Conservation (phyloP, 306 rosid genomes). For the Ormosia semicastrata region DNA sequence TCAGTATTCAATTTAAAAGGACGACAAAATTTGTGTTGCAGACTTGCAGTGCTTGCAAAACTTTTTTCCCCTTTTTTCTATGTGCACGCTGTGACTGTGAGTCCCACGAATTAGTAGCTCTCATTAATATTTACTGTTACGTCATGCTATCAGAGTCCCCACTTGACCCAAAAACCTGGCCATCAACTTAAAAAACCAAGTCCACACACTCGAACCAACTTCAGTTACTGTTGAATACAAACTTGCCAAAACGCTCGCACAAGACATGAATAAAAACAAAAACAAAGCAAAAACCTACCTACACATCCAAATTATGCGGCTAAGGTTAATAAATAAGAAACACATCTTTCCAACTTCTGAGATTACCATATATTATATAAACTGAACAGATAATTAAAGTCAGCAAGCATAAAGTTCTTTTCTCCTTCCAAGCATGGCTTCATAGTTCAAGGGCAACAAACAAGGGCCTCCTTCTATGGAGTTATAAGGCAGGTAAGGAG, state of each 20-base stretch:
- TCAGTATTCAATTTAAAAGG: background rate
- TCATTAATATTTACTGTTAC: background rate
- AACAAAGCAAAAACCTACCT: slow-evolving; percentile 15
- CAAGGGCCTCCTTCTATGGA: background rate
- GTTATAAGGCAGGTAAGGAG: slow-evolving; percentile 42
- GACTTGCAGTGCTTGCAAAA: background rate
- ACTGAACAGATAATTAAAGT: slow-evolving; percentile 17
- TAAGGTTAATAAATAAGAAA: background rate
- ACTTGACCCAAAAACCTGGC: background rate
- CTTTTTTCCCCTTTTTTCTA: background rate
- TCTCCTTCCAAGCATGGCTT: background rate
- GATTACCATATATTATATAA: slow-evolving; percentile 23
- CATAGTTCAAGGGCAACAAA: background rate
- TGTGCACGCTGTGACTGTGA: background rate
- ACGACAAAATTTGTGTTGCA: background rate
- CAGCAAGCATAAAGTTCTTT: background rate
- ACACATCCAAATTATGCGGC: slow-evolving; percentile 23
- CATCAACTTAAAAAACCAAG: background rate
- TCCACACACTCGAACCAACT: slow-evolving; percentile 18
- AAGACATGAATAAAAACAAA: background rate
- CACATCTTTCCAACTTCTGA: slow-evolving; percentile 28
- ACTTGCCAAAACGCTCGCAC: background rate
- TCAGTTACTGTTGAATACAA: slow-evolving; percentile 16
- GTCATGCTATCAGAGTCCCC: slow-evolving; percentile 14
- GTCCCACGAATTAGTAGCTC: background rate